Evolutionary conservation across 805 yeast genomes (phyloP).

Genomic region (Metschnikowia sp.): DNA sequence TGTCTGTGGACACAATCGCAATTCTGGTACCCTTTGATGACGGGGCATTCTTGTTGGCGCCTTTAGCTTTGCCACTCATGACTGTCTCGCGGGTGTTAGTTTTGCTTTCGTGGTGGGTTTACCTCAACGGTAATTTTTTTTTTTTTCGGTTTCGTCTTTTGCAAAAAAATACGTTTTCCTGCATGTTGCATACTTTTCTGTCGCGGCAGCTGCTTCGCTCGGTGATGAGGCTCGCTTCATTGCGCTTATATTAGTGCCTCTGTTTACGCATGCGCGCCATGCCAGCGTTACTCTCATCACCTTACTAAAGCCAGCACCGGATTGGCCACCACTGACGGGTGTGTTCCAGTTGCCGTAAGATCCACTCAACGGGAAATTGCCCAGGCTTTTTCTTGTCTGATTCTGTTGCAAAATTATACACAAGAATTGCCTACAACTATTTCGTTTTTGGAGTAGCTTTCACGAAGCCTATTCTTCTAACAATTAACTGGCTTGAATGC

Average conservation of each 20-base stretch:
- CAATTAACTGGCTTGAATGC: too few relatives aligned
- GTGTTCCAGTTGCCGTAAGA: too few relatives aligned
- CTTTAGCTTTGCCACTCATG: slow-evolving; percentile 22
- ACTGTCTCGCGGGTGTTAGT: neutral
- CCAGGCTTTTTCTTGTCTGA: too few relatives aligned
- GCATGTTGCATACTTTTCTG: slow-evolving; percentile 1
- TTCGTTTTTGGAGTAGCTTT: too few relatives aligned
- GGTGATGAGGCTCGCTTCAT: slow-evolving; percentile 1
- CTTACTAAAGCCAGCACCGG: slow-evolving; percentile 21
- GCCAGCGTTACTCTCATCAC: slow-evolving; percentile 20
- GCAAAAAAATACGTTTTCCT: slow-evolving; percentile 2
- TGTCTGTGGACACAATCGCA: slow-evolving; percentile 92
- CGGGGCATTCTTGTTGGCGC: slow-evolving; percentile 16
- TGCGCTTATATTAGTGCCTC: slow-evolving; percentile 14
- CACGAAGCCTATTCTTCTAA: too few relatives aligned
- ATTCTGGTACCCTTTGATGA: slow-evolving; percentile 64
- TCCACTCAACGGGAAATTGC: too few relatives aligned
- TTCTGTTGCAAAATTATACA: too few relatives aligned
- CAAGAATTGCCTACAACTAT: too few relatives aligned
- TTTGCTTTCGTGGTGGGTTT: neutral
- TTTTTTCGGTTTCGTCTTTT: neutral
- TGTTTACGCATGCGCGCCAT: slow-evolving; percentile 15
- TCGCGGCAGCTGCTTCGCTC: neutral
- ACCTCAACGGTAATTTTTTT: neutral
- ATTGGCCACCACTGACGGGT: slow-evolving; percentile 18